Base-by-base conservation (phyloP, 495 filamentous ascomycete genomes). In the Podospora sp. region DNA sequence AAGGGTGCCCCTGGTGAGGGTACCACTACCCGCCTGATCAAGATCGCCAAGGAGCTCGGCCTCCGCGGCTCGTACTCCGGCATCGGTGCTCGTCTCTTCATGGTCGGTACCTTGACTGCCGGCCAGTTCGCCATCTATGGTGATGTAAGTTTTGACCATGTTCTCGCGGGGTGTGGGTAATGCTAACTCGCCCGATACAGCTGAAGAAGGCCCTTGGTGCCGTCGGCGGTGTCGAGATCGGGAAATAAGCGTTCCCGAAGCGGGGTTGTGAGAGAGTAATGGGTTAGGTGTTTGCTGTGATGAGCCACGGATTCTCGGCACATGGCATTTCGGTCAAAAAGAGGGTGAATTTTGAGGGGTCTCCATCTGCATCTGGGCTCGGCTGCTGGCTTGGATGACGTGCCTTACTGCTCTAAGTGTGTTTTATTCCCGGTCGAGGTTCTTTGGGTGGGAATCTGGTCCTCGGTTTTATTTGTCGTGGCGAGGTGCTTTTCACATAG, bases 61-160 rank as follows among this genome's bases (percentile, higher is more conserved):
- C 72, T 99, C 73, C 86, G 87, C 69, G 95, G 95, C 77, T 91
- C 87, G 49, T 99, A 91, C 84, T 85, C 86, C 70, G 95, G 95
- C 87, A 92, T 99, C 76, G 93, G 93, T 75, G 93, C 95, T 71
- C 89, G 93, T 87, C 84, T 97, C 65, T 94, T 96, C 86, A 91
- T 92, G 86, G 84, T 87, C 73, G 84, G 84, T 73, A 90, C 88
- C 64, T 77, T 96, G 65, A 97, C 93, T 66, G 92, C 93, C 65
- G 91, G 91, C 76, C 95, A 98, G 83, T 98, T 98, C 79, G 93
- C 94, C 73, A 98, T 98, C 83, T 97, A 97, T 78, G 93, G 92
- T 80, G 61, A 46, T 71, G 68, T 63, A 53, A 63, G 61, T 63
- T 29, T 40, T 20, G 12, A 21, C 4, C 1, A 3, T 18, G 2